phyloP scores from a whole-genome alignment of 2,329 filamentous ascomycete species.

The Hypocreales sp. region DNA sequence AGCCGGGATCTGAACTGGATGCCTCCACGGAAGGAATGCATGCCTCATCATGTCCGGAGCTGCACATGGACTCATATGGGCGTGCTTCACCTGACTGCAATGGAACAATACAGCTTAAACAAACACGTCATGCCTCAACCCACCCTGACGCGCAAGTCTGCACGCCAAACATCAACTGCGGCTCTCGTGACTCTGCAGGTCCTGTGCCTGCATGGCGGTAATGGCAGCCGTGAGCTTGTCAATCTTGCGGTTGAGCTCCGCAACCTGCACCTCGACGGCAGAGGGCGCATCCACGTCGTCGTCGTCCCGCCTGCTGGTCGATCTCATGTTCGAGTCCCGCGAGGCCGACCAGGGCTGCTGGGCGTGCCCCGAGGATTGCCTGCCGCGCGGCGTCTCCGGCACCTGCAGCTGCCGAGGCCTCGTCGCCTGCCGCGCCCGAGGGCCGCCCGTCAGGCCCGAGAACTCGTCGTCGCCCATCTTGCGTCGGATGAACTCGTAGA shows the following conservation, averaged over 20 bases:
- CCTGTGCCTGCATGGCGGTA: constrained; percentile 32
- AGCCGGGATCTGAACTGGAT: too few species aligned
- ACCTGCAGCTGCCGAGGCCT: too few species aligned
- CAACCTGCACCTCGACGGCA: constrained; percentile 33
- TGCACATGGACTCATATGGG: too few species aligned
- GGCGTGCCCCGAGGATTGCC: constrained; percentile 5
- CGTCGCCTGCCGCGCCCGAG: constrained; percentile 3
- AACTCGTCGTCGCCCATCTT: constrained; percentile 26
- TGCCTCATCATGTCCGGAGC: too few species aligned
- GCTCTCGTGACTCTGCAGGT: too few species aligned
- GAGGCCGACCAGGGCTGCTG: constrained; percentile 3
- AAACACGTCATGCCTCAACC: too few species aligned
- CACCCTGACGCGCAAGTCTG: too few species aligned
- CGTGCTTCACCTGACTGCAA: too few species aligned
- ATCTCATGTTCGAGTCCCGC: constrained; percentile 6
- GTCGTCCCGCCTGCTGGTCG: constrained; percentile 8
- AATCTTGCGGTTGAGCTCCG: constrained; percentile 40
- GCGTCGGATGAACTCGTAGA: constrained; percentile 42
- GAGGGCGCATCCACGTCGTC: constrained; percentile 23
- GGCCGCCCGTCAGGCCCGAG: constrained; percentile 29
- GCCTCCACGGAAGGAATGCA: too few species aligned
- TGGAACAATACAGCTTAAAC: too few species aligned
- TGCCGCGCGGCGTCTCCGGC: constrained; percentile 5
- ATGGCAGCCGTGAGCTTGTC: constrained; percentile 39
- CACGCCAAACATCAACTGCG: too few species aligned